Conservation (phyloP, 257 asterid species). For the Jacaranda mimosifolia region DNA sequence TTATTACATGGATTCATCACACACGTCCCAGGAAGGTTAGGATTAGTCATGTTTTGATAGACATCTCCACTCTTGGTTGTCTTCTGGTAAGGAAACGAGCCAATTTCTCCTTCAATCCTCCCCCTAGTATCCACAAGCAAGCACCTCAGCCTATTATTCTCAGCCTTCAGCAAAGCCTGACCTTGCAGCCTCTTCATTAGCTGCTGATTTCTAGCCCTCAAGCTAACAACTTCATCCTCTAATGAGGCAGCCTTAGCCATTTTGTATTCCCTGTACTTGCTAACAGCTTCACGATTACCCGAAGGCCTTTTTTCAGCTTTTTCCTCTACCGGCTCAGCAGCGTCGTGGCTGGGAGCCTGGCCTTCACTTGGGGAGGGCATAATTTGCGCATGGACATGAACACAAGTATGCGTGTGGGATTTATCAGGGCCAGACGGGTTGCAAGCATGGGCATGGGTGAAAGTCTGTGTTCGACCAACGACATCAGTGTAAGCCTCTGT, state of each 20-base stretch:
- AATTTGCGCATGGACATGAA: slow-evolving; percentile 93
- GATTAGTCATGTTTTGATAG: slow-evolving; percentile 51
- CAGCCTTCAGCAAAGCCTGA: slow-evolving; percentile 90
- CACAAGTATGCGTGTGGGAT: slow-evolving; percentile 85
- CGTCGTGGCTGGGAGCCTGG: slow-evolving; percentile 77
- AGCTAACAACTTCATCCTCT: slow-evolving; percentile 82
- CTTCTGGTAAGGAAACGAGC: slow-evolving; percentile 94
- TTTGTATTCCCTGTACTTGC: slow-evolving; percentile 95
- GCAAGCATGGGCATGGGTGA: slow-evolving; percentile 97
- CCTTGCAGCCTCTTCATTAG: slow-evolving; percentile 89
- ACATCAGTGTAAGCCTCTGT: slow-evolving; percentile 61
- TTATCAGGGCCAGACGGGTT: slow-evolving; percentile 91
- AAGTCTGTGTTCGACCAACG: slow-evolving; percentile 70
- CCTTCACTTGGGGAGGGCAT: slow-evolving; percentile 71
- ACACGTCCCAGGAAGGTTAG: slow-evolving; percentile 65
- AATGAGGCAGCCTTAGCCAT: slow-evolving; percentile 87
- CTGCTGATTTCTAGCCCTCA: slow-evolving; percentile 89
- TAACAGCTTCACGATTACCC: slow-evolving; percentile 97
- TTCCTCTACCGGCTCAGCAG: slow-evolving; percentile 86
- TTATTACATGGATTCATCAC: slow-evolving; percentile 79
- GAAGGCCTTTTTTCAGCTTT: slow-evolving; percentile 73
- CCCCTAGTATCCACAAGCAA: slow-evolving; percentile 95
- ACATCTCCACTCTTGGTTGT: slow-evolving; percentile 59
- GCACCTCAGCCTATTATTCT: slow-evolving; percentile 89
- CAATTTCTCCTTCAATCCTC: slow-evolving; percentile 96